These are phyloP conservation scores for Elsinoe australis DNA, from an alignment of 2,329 filamentous ascomycete species.

Conservation along the genomic window DNA sequence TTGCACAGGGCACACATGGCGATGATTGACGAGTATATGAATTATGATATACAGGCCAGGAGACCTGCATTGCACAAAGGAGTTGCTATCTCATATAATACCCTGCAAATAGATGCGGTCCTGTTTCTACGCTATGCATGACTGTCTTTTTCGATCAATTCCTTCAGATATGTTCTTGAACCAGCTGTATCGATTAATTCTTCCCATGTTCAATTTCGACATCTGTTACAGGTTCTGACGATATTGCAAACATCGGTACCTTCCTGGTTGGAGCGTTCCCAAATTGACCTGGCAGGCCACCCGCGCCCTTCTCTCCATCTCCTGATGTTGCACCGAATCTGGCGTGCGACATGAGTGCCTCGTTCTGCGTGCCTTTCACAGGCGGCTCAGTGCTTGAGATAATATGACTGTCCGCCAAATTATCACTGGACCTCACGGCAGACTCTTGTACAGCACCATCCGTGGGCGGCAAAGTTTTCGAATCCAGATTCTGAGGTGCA, in stretches of 20 bases:
- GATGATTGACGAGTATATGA: background rate
- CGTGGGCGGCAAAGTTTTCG: background rate
- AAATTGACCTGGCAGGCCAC: slow-evolving; percentile 23
- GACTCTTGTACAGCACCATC: slow-evolving; percentile 18
- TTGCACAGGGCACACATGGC: background rate
- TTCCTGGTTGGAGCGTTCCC: slow-evolving; percentile 27
- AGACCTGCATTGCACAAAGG: background rate
- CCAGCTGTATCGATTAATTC: too few relatives aligned
- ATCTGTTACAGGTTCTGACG: slow-evolving; percentile 36
- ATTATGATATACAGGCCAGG: background rate
- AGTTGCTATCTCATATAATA: background rate
- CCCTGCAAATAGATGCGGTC: background rate
- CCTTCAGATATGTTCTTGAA: too few relatives aligned
- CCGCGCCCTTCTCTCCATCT: slow-evolving; percentile 16
- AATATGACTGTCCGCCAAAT: background rate
- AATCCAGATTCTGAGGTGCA: background rate
- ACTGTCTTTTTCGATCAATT: too few relatives aligned
- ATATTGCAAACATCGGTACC: slow-evolving; percentile 39
- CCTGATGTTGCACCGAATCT: background rate
- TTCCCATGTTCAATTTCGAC: slow-evolving; percentile 28
- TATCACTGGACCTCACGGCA: too few relatives aligned
- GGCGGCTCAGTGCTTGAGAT: background rate
- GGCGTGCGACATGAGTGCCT: slow-evolving; percentile 2
- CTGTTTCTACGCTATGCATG: too few relatives aligned
- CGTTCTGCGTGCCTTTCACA: background rate